A percentile compares a stretch with the other conserved stretches of the same genome.
Conservation (phyloP, 148 eudicot genomes). For the Diospyros lotus region DNA sequence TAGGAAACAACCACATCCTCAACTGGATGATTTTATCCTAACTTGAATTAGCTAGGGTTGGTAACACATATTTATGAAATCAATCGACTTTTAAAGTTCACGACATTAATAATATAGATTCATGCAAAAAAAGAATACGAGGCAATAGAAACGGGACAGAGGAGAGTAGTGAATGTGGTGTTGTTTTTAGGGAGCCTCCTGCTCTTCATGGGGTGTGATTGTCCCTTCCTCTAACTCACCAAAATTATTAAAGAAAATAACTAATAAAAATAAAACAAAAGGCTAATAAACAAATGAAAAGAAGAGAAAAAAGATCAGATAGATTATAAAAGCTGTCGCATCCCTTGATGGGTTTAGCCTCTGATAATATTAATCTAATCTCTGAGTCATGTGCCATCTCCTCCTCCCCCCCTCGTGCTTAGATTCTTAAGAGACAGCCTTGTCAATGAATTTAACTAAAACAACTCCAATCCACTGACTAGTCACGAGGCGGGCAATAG, state of each 20-base stretch:
- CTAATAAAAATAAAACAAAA: no score
- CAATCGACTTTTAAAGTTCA: no score
- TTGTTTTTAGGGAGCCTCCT: constrained; percentile 3
- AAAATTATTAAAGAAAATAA: not conserved
- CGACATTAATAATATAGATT: no score
- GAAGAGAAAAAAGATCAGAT: no score
- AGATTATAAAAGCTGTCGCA: no score
- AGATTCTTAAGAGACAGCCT: constrained; percentile 31
- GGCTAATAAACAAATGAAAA: no score
- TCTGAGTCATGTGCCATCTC: constrained; percentile 12
- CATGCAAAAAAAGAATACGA: no score
- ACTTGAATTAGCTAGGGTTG: not conserved
- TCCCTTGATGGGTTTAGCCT: no score
- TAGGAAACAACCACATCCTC: not conserved
- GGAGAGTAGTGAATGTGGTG: not conserved
- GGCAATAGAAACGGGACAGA: no score
- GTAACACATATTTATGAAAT: no score
- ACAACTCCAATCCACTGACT: constrained; percentile 11
- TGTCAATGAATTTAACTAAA: constrained; percentile 19
- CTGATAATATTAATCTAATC: no score
- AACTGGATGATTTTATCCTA: not conserved
- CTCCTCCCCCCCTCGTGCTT: constrained; percentile 12
- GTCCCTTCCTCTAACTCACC: constrained; percentile 13
- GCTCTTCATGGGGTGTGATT: constrained; percentile 20
- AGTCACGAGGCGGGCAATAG: constrained; percentile 37